A percentile compares a stretch with the other conserved stretches of the same genome.
These are phyloP conservation scores for Medicago truncatula DNA, from an alignment of 306 rosid genomes.

Conservation along the genomic window DNA sequence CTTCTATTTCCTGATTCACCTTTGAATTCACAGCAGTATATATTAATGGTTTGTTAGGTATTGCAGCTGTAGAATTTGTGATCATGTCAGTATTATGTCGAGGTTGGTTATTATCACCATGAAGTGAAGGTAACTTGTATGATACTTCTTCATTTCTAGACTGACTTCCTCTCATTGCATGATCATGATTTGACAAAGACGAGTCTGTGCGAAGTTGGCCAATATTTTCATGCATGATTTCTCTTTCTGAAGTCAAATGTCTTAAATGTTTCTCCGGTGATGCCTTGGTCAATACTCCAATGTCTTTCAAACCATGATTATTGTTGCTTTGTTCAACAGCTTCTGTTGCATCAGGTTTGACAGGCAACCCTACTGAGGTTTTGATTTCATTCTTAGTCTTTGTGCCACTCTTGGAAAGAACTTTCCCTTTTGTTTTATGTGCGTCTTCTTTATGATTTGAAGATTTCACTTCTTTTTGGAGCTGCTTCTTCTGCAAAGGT, in stretches of 20 bases:
- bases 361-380: conserved; percentile 48
- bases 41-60: conserved; percentile 47
- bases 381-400: conserved; percentile 48
- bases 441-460: conserved; percentile 46
- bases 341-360: conserved; percentile 38
- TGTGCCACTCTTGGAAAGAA: conserved; percentile 47
- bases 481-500: conserved; percentile 61
- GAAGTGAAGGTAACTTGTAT: conserved; percentile 52
- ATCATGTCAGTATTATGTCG: conserved; percentile 47
- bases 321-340: conserved; percentile 47
- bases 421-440: conserved; percentile 48
- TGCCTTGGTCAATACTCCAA: conserved; percentile 47
- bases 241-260: conserved; percentile 40
- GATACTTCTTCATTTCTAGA: conserved; percentile 40
- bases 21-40: conserved; percentile 46
- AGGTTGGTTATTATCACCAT: conserved; percentile 54
- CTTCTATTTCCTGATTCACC: conserved; percentile 49
- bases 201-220: conserved; percentile 27
- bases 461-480: conserved; percentile 61
- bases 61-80: conserved; percentile 45
- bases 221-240: conserved; percentile 37
- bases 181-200: conserved; percentile 46
- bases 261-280: conserved; percentile 47
- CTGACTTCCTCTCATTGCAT: conserved; percentile 30
- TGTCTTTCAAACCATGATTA: conserved; percentile 45